Base-by-base conservation (phyloP, 192 early-diverging fungal genomes). In the Backusella circina region DNA sequence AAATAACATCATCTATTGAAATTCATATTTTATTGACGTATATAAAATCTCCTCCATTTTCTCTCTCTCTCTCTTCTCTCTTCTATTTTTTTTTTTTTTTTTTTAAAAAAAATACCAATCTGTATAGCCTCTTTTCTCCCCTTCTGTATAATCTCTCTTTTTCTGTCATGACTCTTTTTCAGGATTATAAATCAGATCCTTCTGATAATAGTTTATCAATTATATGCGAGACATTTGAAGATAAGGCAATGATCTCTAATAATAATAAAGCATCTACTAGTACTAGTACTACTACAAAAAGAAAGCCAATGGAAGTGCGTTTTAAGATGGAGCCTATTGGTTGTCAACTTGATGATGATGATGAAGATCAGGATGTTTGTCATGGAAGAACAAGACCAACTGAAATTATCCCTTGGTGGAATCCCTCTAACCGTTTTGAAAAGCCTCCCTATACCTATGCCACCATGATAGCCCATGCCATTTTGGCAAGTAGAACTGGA, bases 401-500 rank as follows among this genome's bases (percentile, higher is more conserved):
- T 12, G 39, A 66, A 18, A 67, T 74, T 36, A 67, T 37, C 23
- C 74, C 66, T 31, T 75, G 65, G 36, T 77, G 76, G 76, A 72
- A 72, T 16, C 76, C 76, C 12, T 28, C 35, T 7, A 37, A 51
- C 18, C 36, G 13, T 39, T 36, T 50, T 41, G 77, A 79, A 35
- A 79, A 74, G 44, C 95, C 95, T 13, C 84, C 92, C 21, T 88
- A 91, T 67, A 90, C 93, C 1, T 97, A 95, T 79, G 91, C 93
- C 6, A 90, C 86, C 16, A 75, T 97, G 16, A 94, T 97, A 23
- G 88, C 90, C 0, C 88, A 95, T 57, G 95, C 93, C 2, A 93
- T 97, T 66, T 47, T 90, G 4, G 77, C 84, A 5, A 85, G 84
- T 8, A 77, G 85, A 13, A 79, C 83, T 35, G 74, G 84, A 9